Conservation (phyloP, 2,329 filamentous ascomycete genomes). For the Fusarium sp. region DNA sequence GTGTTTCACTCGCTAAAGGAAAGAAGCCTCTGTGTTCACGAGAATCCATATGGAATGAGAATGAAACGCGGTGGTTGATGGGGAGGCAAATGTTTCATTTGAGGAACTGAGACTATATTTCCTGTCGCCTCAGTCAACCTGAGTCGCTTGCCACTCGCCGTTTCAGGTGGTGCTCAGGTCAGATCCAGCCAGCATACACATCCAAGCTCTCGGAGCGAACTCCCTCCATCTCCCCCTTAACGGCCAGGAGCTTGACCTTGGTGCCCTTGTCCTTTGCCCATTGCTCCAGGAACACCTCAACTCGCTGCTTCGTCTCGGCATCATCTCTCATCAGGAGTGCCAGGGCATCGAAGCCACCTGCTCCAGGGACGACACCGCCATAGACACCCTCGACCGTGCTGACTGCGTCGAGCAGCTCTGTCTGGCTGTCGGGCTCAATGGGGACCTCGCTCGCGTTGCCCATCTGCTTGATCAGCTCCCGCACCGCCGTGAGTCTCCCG, state of each 20-base stretch:
- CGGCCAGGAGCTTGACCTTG: conserved; percentile 77
- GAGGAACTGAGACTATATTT: conserved; percentile 32
- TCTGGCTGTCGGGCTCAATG: conserved; percentile 91
- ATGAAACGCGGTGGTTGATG: conserved; percentile 32
- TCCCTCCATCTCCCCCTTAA: conserved; percentile 82
- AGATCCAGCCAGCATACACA: conserved; percentile 64
- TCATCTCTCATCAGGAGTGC: conserved; percentile 85
- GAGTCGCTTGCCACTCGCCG: background rate
- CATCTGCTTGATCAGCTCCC: conserved; percentile 82
- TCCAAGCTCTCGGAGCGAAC: conserved; percentile 63
- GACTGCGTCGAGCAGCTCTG: conserved; percentile 84
- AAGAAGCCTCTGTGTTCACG: background rate
- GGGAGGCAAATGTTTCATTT: conserved; percentile 29
- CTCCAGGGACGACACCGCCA: conserved; percentile 93
- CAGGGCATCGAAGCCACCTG: conserved; percentile 93
- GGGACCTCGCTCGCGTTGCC: conserved; percentile 81
- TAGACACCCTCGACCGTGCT: conserved; percentile 83
- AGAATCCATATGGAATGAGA: conserved; percentile 29
- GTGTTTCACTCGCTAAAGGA: conserved; percentile 14
- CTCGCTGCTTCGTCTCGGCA: conserved; percentile 70
- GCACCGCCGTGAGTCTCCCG: conserved; percentile 66
- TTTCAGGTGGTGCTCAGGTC: background rate
- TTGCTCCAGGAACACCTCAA: conserved; percentile 74
- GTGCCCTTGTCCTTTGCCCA: conserved; percentile 76
- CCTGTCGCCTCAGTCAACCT: conserved; percentile 15